Conservation (phyloP, 2,329 filamentous ascomycete species). For the Claviceps sp. region DNA sequence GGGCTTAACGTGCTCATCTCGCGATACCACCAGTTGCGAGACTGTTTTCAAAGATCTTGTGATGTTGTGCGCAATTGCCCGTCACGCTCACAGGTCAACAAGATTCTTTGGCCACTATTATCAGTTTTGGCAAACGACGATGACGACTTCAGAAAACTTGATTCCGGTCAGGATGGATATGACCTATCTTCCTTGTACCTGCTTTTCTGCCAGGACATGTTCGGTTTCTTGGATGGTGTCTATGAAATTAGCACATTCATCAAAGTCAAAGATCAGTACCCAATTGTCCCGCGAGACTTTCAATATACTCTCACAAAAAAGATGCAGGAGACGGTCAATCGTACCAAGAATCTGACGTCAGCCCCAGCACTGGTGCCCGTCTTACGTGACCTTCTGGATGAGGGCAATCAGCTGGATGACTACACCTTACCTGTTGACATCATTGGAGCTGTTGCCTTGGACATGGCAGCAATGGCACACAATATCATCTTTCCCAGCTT, state of each 20-base stretch:
- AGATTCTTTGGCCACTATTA: constrained; percentile 12
- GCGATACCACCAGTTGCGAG: constrained; percentile 12
- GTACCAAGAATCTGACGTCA: constrained; percentile 15
- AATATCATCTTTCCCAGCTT: constrained; percentile 18
- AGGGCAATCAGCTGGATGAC: background rate
- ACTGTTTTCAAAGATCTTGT: constrained; percentile 11
- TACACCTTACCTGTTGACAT: constrained; percentile 12
- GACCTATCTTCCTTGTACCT: constrained; percentile 13
- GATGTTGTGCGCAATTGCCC: constrained; percentile 8
- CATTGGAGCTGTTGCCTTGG: constrained; percentile 15
- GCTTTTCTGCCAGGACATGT: constrained; percentile 10
- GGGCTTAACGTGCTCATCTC: constrained; percentile 12
- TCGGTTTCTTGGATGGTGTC: constrained; percentile 11
- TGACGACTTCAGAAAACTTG: constrained; percentile 9
- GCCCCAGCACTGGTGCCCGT: constrained; percentile 13
- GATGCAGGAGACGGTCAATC: constrained; percentile 9
- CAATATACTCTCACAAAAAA: constrained; percentile 11
- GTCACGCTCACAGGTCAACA: constrained; percentile 14
- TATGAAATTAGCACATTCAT: constrained; percentile 17
- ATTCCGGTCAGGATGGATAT: constrained; percentile 4
- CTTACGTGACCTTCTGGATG: constrained; percentile 13
- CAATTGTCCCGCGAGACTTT: constrained; percentile 11
- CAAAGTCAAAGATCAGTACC: constrained; percentile 13
- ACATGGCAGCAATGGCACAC: constrained; percentile 16
- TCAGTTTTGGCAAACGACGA: constrained; percentile 11